Percentiles rank a stretch among this genome's conserved stretches.
These are phyloP conservation scores for Lactarius hatsudake DNA, from an alignment of 768 basidiomycete species.

Conservation along the genomic window DNA sequence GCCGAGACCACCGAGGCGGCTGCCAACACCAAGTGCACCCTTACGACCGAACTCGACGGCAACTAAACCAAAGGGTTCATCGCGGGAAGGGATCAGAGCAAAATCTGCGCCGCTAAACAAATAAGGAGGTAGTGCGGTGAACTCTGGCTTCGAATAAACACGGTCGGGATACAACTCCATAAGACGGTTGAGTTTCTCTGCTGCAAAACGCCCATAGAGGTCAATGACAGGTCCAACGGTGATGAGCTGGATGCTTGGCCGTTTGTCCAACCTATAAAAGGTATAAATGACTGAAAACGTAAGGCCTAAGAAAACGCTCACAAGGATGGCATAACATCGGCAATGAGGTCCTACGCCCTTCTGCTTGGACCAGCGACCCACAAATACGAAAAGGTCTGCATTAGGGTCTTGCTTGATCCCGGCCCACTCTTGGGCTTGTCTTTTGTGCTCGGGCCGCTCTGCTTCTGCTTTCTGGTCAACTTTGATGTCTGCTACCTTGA, in stretches of 20 bases:
- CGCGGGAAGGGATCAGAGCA: constrained; percentile 91
- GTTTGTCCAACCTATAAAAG: constrained; percentile 69
- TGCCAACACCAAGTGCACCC: constrained; percentile 93
- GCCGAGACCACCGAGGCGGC: constrained; percentile 90
- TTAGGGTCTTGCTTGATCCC: constrained; percentile 87
- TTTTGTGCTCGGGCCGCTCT: constrained; percentile 86
- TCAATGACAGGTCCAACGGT: constrained; percentile 94
- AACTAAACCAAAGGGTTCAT: constrained; percentile 94
- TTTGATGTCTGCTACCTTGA: constrained; percentile 66
- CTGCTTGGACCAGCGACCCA: constrained; percentile 97
- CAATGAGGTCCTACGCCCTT: constrained; percentile 98
- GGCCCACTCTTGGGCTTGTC: constrained; percentile 95
- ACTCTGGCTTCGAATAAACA: constrained; percentile 95
- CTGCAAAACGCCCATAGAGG: constrained; percentile 91
- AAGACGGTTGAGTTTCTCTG: constrained; percentile 86
- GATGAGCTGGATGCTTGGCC: constrained; percentile 80
- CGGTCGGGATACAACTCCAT: constrained; percentile 96
- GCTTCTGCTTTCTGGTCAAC: constrained; percentile 82
- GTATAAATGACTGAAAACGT: constrained; percentile 20
- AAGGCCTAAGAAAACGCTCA: constrained; percentile 39
- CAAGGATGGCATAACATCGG: constrained; percentile 90
- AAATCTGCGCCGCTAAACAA: constrained; percentile 95
- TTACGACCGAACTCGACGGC: constrained; percentile 96
- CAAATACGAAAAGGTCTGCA: constrained; percentile 91
- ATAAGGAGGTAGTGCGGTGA: constrained; percentile 90